Base-by-base conservation (phyloP, 129 eudicot genomes). In the Escallonia rubra region DNA sequence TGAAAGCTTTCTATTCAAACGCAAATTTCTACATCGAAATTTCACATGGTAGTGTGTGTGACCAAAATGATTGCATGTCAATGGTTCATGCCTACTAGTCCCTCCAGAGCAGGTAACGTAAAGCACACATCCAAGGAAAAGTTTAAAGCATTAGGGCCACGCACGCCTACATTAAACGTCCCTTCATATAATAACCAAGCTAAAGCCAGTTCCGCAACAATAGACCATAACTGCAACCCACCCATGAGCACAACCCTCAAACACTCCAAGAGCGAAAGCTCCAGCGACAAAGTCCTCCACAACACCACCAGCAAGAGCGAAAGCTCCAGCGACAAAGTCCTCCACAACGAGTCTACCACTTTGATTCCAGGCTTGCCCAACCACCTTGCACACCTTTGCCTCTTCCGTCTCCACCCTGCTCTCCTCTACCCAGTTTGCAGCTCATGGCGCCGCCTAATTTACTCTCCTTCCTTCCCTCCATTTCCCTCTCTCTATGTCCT, bases 371-470 rank as follows among this genome's bases (percentile, higher is more conserved):
- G 95, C 15, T 68, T 90, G 39, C 96, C 96, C 6, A 75, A 86
- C 80, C 86, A 90, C 72, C 67, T 90, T 14, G 82, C 96, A 40
- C 81, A 74, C 7, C 64, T 81, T 60, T 73, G 81, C 72, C 96
- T 90, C 58, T 66, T 84, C 44, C 8, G 47, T 63, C 70, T 83
- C 73, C 78, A 43, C 7, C 93, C 96, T 2, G 62, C 84, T 7
- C 81, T 83, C 58, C 90, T 86, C 78, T 79, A 74, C 70, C 57
- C 67, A 44, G 90, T 86, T 47, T 81, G 88, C 81, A 70, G 59
- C 49, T 74, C 65, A 57, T 86, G 96, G 95, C 90, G 90, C 57
- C 83, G 62, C 78, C 82, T 83, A 72, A 78, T 90, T 67, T 90
- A 86, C 70, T 81, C 88, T 15, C 86, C 80, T n/a, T 41, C 63